Percentiles rank a stretch among this genome's conserved stretches.
These are phyloP conservation scores for Calocybe indica DNA, from an alignment of 768 basidiomycete species.

Conservation along the genomic window DNA sequence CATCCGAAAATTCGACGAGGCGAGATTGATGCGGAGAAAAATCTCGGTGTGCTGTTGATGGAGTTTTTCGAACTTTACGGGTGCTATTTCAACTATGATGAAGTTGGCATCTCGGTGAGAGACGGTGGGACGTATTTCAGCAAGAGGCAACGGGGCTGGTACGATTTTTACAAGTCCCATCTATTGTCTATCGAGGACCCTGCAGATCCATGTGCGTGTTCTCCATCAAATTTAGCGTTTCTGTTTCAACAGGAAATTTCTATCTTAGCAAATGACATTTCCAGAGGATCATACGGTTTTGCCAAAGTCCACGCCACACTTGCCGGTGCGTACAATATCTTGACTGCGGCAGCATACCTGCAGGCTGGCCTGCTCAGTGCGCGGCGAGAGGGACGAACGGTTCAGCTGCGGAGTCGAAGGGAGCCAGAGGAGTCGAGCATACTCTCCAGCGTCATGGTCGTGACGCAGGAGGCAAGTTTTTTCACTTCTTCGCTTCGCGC, in stretches of 20 bases:
- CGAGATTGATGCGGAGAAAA: conserved; percentile 82
- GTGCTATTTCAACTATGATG: conserved; percentile 83
- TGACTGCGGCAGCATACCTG: conserved; percentile 69
- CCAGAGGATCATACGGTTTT: conserved; percentile 82
- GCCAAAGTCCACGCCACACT: conserved; percentile 76
- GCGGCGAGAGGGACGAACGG: conserved; percentile 42
- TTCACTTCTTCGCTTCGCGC: not conserved
- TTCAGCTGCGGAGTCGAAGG: conserved; percentile 33
- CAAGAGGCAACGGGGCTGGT: conserved; percentile 82
- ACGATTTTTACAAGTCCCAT: conserved; percentile 45
- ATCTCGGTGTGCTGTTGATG: conserved; percentile 90
- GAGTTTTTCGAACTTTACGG: conserved; percentile 99
- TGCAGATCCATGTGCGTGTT: conserved; percentile 69
- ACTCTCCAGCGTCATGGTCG: conserved; percentile 70
- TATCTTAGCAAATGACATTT: conserved; percentile 85
- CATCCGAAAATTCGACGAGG: conserved; percentile 90
- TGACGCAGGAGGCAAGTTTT: conserved; percentile 71
- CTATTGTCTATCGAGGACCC: conserved; percentile 92
- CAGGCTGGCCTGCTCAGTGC: conserved; percentile 59
- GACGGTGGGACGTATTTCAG: conserved; percentile 87
- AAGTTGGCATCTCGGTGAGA: conserved; percentile 83
- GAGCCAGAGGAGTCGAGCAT: conserved; percentile 71
- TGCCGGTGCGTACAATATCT: conserved; percentile 72
- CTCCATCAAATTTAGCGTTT: not conserved
- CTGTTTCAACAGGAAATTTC: conserved; percentile 1